These are phyloP conservation scores for Aspergillus pseudoterreus DNA, from an alignment of 2,329 filamentous ascomycete genomes.

Conservation along the genomic window DNA sequence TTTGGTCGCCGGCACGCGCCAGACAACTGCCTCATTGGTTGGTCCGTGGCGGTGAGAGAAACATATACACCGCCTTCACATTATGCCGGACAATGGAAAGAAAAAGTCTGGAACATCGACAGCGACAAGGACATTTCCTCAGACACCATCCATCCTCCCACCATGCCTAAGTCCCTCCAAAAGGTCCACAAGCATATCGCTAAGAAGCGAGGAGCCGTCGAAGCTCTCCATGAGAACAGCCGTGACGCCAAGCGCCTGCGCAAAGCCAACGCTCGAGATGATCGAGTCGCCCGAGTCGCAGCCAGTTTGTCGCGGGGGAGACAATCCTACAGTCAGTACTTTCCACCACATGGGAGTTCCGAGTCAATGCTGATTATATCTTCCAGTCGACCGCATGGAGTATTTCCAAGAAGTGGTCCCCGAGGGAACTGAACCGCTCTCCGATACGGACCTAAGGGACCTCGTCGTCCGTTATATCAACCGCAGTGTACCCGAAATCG, in stretches of 20 bases:
- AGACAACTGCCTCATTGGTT: constrained; percentile 17
- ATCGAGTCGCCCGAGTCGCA: constrained; percentile 71
- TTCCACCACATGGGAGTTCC: not conserved
- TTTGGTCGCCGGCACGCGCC: not conserved
- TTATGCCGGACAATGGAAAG: constrained; percentile 31
- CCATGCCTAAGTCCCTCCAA: constrained; percentile 71
- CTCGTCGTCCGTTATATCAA: constrained; percentile 55
- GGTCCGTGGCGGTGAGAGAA: constrained; percentile 7
- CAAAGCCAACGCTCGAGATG: constrained; percentile 74
- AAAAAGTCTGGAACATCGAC: constrained; percentile 2
- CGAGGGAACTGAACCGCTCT: constrained; percentile 28
- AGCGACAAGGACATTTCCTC: not conserved
- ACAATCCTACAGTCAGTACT: constrained; percentile 60
- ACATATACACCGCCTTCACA: constrained; percentile 24
- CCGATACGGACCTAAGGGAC: constrained; percentile 38
- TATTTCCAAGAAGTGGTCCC: constrained; percentile 68
- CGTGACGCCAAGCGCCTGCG: constrained; percentile 79
- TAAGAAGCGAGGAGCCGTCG: constrained; percentile 77
- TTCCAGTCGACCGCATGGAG: constrained; percentile 60
- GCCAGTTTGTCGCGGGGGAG: constrained; percentile 70
- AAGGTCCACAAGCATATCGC: constrained; percentile 87
- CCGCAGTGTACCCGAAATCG: constrained; percentile 35
- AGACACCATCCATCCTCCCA: constrained; percentile 7
- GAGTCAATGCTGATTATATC: constrained; percentile 20
- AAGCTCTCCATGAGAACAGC: constrained; percentile 80